Evolutionary conservation across 2,329 filamentous ascomycete species (phyloP).

Genomic region (Hypoxylon sp.): DNA sequence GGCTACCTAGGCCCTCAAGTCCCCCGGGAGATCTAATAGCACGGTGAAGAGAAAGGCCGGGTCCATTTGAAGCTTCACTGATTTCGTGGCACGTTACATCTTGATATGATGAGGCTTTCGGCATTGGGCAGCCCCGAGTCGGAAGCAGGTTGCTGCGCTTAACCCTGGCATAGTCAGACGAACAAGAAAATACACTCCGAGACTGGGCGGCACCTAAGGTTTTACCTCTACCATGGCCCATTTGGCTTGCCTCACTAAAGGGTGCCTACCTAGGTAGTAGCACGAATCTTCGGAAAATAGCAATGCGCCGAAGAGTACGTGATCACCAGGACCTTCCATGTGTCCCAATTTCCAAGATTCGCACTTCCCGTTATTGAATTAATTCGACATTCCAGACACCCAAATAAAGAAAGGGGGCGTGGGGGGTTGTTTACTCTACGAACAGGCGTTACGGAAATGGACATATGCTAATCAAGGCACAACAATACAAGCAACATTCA

Average conservation of each 20-base stretch:
- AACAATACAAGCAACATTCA: constrained; percentile 6
- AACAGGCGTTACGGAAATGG: constrained; percentile 6
- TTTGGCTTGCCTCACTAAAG: too few species aligned
- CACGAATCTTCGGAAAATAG: constrained; percentile 25
- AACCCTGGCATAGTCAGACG: constrained; percentile 23
- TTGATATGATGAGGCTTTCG: constrained; percentile 29
- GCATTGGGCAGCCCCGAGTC: constrained; percentile 18
- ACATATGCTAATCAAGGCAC: neutral
- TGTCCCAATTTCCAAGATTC: constrained; percentile 3
- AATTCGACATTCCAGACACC: neutral
- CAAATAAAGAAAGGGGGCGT: constrained; percentile 4
- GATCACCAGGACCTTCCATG: neutral
- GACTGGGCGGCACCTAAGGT: constrained; percentile 18
- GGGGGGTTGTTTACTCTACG: constrained; percentile 5
- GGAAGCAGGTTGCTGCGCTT: constrained; percentile 25
- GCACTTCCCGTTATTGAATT: neutral
- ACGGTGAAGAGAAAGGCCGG: constrained; percentile 2
- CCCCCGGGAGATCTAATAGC: constrained; percentile 1
- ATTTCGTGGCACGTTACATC: constrained; percentile 34
- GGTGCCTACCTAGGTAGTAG: neutral
- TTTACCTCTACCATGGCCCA: constrained; percentile 2
- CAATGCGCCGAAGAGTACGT: constrained; percentile 12
- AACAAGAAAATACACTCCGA: constrained; percentile 4
- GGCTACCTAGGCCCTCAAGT: constrained; percentile 1
- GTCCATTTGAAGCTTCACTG: constrained; percentile 3